phyloP scores from a whole-genome alignment of 2,329 filamentous ascomycete species.

The Ceratocystiopsis brevicomis region DNA sequence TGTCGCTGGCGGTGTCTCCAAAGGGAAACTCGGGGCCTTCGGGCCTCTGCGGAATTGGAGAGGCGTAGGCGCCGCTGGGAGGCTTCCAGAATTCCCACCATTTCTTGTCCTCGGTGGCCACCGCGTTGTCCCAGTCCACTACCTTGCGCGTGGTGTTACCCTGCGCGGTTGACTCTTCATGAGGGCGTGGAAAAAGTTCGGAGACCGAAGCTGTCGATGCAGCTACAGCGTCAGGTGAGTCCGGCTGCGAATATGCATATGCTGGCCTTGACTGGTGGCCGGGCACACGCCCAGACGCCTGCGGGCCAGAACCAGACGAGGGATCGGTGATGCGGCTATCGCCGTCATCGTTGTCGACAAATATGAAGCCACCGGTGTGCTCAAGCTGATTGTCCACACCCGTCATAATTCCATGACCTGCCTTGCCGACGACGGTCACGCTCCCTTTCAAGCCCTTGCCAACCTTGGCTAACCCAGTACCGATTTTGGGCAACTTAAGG shows the following conservation, averaged over 20 bases:
- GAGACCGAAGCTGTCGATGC: conserved; percentile 16
- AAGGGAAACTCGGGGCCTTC: conserved; percentile 26
- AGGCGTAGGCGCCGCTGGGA: conserved; percentile 39
- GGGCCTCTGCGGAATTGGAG: conserved; percentile 39
- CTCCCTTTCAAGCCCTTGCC: conserved; percentile 30
- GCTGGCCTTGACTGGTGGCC: background rate
- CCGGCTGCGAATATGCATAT: background rate
- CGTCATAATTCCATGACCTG: conserved; percentile 29
- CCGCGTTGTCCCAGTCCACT: conserved; percentile 29
- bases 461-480: conserved; percentile 25
- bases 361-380: conserved; percentile 35
- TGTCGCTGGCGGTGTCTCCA: conserved; percentile 2
- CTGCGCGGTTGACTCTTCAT: conserved; percentile 2
- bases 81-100: conserved; percentile 51
- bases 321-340: background rate
- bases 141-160: conserved; percentile 35
- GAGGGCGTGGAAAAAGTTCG: conserved; percentile 5
- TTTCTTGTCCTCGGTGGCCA: conserved; percentile 23
- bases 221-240: background rate
- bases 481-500: conserved; percentile 15
- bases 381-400: conserved; percentile 32
- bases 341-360: conserved; percentile 10
- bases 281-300: conserved; percentile 6
- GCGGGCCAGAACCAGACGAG: conserved; percentile 5
- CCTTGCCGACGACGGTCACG: conserved; percentile 21